phyloP scores from a whole-genome alignment of 2,329 filamentous ascomycete genomes.

The Zasmidium citrigriseum region DNA sequence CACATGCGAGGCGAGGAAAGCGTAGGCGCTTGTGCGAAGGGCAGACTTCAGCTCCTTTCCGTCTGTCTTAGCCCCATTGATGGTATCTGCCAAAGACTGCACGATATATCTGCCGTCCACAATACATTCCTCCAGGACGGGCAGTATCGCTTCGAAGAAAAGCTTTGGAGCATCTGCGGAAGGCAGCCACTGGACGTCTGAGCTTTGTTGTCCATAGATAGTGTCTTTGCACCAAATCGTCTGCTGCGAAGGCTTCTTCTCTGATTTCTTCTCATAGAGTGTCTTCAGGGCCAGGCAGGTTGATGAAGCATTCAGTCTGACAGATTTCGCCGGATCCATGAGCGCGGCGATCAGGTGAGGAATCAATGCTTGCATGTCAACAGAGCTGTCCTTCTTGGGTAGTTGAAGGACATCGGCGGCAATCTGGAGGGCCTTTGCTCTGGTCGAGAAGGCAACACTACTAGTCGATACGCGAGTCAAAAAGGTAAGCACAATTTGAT shows the following conservation, averaged over 20 bases:
- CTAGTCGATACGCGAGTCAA: conserved; percentile 23
- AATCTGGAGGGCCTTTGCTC: conserved; percentile 19
- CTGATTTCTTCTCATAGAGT: conserved; percentile 13
- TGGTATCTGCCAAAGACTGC: conserved; percentile 60
- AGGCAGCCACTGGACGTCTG: conserved; percentile 58
- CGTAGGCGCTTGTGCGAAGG: conserved; percentile 64
- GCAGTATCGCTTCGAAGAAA: conserved; percentile 67
- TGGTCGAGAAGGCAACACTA: conserved; percentile 11
- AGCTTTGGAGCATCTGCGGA: conserved; percentile 61
- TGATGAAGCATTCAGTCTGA: conserved; percentile 43
- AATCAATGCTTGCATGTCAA: conserved; percentile 73
- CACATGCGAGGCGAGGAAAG: conserved; percentile 73
- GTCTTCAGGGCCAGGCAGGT: conserved; percentile 14
- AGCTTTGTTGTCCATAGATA: conserved; percentile 63
- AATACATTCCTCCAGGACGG: conserved; percentile 80
- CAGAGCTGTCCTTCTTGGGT: conserved; percentile 1
- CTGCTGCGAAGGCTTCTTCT: conserved; percentile 9
- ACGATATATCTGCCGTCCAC: conserved; percentile 74
- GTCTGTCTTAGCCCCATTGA: conserved; percentile 49
- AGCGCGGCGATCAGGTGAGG: conserved; percentile 73
- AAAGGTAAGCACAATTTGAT: conserved; percentile 21
- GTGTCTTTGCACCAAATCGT: conserved; percentile 56
- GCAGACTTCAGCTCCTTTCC: conserved; percentile 58
- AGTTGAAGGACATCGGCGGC: conserved; percentile 15
- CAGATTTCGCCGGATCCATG: conserved; percentile 56